These are phyloP conservation scores for Flaveria bidentis DNA, from an alignment of 129 eudicot genomes.

Conservation along the genomic window DNA sequence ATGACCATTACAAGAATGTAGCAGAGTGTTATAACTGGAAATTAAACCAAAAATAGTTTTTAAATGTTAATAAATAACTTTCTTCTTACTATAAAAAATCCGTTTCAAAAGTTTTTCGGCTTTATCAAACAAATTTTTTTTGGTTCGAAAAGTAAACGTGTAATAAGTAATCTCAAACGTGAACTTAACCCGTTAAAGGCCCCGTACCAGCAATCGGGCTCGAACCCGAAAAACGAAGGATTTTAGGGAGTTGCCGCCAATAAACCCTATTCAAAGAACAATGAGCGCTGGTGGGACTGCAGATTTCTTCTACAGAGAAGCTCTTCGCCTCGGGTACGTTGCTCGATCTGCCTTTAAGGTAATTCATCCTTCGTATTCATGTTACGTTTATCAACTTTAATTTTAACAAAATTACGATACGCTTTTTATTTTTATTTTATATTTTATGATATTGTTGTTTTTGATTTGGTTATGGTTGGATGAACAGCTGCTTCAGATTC, in stretches of 20 bases:
- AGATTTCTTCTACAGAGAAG: constrained; percentile 93
- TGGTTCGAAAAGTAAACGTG: no score
- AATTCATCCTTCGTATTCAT: background rate
- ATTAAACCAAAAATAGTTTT: no score
- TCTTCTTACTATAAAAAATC: no score
- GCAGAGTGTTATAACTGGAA: no score
- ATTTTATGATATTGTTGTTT: background rate
- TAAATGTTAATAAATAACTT: no score
- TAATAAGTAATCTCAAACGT: no score
- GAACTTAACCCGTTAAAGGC: no score
- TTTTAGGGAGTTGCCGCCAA: background rate
- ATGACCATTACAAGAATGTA: no score
- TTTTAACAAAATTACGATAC: background rate
- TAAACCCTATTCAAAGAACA: background rate
- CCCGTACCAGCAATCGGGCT: no score
- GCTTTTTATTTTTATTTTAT: no score
- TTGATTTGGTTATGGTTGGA: constrained; percentile 1
- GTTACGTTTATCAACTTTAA: background rate
- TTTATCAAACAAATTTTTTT: no score
- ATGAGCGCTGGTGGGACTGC: constrained; percentile 68
- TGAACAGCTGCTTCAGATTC: constrained; percentile 81
- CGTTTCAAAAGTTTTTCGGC: no score
- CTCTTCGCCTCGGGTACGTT: constrained; percentile 95
- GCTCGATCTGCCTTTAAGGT: constrained; percentile 99
- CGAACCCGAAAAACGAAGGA: background rate